Base-by-base conservation (phyloP, 768 basidiomycete species). In the Amanita jacksonii region DNA sequence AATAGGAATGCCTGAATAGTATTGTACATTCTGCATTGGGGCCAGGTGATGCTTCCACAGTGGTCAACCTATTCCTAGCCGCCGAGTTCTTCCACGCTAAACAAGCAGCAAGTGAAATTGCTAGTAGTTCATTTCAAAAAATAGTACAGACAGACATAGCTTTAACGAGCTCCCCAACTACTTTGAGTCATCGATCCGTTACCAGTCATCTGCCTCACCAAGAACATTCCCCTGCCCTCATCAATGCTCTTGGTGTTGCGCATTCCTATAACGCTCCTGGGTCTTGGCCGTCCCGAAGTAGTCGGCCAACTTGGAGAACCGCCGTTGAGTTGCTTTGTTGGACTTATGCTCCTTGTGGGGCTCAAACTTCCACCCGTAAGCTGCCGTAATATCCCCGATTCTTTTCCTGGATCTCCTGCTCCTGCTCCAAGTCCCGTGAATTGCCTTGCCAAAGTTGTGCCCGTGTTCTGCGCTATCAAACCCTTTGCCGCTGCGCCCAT, bases 141-240 rank as follows among this genome's bases (percentile, higher is more conserved):
- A n/a, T n/a, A 19, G 30, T 22, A 19, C 27, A 32, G 7, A 3
- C 15, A 8, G 10, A 16, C 5, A 7, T 18, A 23, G 23, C n/a
- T n/a, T 12, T 23, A 5, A n/a, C 12, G 10, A 9, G 15, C 8
- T 51, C 52, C 47, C 47, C 23, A 47, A 46, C 16, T 37, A 35
- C 30, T 22, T 15, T 43, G 37, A 31, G 37, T 49, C n/a, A 40
- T 46, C 28, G 50, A 52, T 8, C 54, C 54, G 16, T 60, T 68
- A 20, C 84, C 86, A 6, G 87, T 89, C 69, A 89, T 69, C 58
- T 89, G 85, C 53, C 77, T 68, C 36, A 88, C 82, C 45, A 89
- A 63, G 60, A 76, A 83, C 81, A 87, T 73, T 28, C 77, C 81
- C 37, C 80, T 66, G 9, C 79, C 83, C 57, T 85, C 82, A 50